Evolutionary conservation across 768 basidiomycete genomes (phyloP), one percentile per base, ranked within the genome.

Genomic region (Rhodotorula toruloides): DNA sequence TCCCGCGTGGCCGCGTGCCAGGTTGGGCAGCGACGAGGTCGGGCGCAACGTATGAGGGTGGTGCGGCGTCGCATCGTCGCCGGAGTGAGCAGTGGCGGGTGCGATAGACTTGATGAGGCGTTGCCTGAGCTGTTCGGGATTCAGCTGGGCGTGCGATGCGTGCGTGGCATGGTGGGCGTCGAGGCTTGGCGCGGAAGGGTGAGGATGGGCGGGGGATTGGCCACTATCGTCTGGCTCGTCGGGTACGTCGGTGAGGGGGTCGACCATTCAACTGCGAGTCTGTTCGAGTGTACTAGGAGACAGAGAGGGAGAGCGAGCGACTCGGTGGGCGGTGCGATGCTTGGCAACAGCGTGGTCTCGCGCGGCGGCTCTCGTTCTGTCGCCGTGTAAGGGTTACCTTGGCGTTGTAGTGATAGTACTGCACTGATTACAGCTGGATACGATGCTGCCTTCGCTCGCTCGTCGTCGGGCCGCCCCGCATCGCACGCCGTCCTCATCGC

Each of bases 141-240:
- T 58, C 63, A 64, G 44, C 63, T 58, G 32, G 55, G 42, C 4
- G 11, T 27, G 21, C 49, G 54, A 36, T n/a, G 53, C 14, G 25
- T 22, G 25, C 14, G 22, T 3, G 34, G 1, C n/a, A 34, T n/a
- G 42, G n/a, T n/a, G n/a, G n/a, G n/a, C n/a, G n/a, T n/a, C 25
- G 49, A 14, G 40, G 39, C 32, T 44, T 47, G 53, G 39, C 49
- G 49, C 49, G 3, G 31, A 2, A 12, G 25, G 22, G 2, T 25
- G 10, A 6, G 37, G 14, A 37, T 4, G 37, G 53, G 37, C 13
- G 40, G 12, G 65, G 50, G 55, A 31, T 31, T 52, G 54, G n/a
- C 63, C 54, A 40, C 50, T 29, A 65, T 65, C 59, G 58, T 34
- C 57, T 17, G 69, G 69, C 31, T 66, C 61, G n/a, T 42, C 44